Evolutionary conservation across 345 rosid species (phyloP).

Genomic region (Mercurialis annua): DNA sequence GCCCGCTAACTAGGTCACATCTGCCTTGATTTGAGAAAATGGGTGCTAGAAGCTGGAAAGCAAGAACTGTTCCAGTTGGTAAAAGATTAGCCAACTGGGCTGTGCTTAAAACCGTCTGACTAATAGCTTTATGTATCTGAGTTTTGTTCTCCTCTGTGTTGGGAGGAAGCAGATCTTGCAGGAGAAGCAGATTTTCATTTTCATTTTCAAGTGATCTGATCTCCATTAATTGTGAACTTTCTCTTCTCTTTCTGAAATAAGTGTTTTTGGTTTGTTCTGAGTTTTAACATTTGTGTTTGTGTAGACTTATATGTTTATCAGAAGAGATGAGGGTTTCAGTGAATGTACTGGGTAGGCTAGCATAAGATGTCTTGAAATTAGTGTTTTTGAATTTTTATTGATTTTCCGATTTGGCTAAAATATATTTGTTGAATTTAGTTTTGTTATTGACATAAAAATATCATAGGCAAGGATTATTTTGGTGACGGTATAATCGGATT

Average conservation of each 20-base stretch:
- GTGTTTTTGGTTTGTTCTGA: background rate
- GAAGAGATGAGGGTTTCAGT: too few species aligned
- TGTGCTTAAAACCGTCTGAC: slow-evolving; percentile 83
- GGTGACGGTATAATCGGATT: too few species aligned
- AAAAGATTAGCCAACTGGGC: slow-evolving; percentile 85
- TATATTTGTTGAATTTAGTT: too few species aligned
- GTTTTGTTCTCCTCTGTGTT: slow-evolving; percentile 41
- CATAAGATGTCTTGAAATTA: too few species aligned
- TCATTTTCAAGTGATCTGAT: slow-evolving; percentile 39
- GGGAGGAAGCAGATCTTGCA: slow-evolving; percentile 32
- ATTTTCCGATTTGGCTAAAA: too few species aligned
- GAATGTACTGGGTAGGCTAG: too few species aligned
- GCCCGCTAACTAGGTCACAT: slow-evolving; percentile 55
- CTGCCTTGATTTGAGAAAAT: slow-evolving; percentile 70
- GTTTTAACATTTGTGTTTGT: background rate
- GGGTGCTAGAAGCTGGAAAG: slow-evolving; percentile 83
- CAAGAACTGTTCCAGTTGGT: slow-evolving; percentile 91
- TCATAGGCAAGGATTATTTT: too few species aligned
- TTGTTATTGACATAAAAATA: too few species aligned
- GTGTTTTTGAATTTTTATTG: too few species aligned
- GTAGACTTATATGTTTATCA: background rate
- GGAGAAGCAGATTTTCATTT: slow-evolving; percentile 43
- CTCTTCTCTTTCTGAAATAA: background rate
- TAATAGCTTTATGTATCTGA: slow-evolving; percentile 65
- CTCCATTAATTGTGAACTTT: slow-evolving; percentile 32